Evolutionary conservation across 768 basidiomycete species (phyloP), one percentile per base, ranked within the genome.

Genomic region (Tremella yokohamensis): DNA sequence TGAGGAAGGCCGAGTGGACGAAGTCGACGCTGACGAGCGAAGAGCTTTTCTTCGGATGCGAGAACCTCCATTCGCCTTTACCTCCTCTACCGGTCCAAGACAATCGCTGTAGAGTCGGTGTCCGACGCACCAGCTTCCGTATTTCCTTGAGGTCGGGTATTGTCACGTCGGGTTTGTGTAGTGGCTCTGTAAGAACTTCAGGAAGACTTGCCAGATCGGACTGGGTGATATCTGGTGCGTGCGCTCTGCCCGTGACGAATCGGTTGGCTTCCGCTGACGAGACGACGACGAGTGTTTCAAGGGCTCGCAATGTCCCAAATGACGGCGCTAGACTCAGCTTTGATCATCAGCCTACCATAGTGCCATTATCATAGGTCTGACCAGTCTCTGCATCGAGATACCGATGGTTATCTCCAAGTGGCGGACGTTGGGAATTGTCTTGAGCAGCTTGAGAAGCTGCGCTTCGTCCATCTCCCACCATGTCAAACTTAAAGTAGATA

Each of bases 131-230:
- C 12, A 66, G 40, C 47, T 58, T 62, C 9, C 56, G 54, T 22
- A 66, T 15, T 15, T 66, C 64, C 18, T 52, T 52, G 20, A 48
- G 19, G 24, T 62, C 61, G 8, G 58, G 61, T n/a, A 62, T 56
- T 24, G 45, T 44, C 3, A 22, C 24, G 26, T 66, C 61, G 3
- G 42, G 58, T 25, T 47, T 20, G 2, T 1, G 12, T 8, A 54
- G 13, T 12, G 25, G 9, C 2, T 2, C 42, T 18, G 26, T n/a
- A 3, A 53, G 51, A 15, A 12, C 7, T 19, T 53, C 52, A 11
- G 52, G 52, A 7, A 18, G 19, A 53, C 52, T 53, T 37, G 8
- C 25, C 8, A 53, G 29, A 4, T 34, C 29, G 29, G 29, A 34
- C 11, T 11, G 29, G 11, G 29, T 4, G 29, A 34, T 11, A 34